Base-by-base conservation (phyloP, 768 basidiomycete species). In the Hypholoma fasciculare region DNA sequence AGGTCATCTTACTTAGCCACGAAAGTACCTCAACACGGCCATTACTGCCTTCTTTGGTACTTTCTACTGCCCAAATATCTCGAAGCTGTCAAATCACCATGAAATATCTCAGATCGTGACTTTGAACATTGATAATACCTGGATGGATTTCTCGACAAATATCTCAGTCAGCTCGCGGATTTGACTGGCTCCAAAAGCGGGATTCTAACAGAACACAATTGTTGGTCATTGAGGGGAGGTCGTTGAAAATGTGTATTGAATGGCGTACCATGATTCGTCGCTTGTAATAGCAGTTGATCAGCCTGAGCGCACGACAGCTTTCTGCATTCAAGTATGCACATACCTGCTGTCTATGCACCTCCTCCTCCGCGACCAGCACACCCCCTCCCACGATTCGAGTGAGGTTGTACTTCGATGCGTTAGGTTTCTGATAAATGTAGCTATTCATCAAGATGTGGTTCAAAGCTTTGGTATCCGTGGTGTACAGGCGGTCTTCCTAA, bases 1-100 rank as follows among this genome's bases (percentile, higher is more conserved):
- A 75, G 4, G 90, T 91, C 49, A 82, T 81, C 54, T 82, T 82
- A 42, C 82, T 84, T 2, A 92, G 74, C 83, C 86, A 90, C 2
- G 76, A 72, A 38, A 88, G 73, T 2, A 86, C 81, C 38, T 94
- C 86, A 34, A 91, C 74, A 7, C 71, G 72, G 5, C 60, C 70
- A 1, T 44, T 59, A 38, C 52, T 65, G 12, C 65, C 67, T 50
- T 74, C 60, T 26, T 70, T 69, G n/a, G 63, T 53, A n/a, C 75
- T 71, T 61, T 81, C 74, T 1, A 63, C 44, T 0, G 61, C 62
- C 82, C 77, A 82, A 43, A 80, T 60, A 56, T 85, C 82, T 49
- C 83, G 76, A 20, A 86, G 73, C 81, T 84, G 17, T 6, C 36
- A 14, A 7, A 20, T 20, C 43, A 7, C 4, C 11, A 49, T 38